phyloP scores from a whole-genome alignment of 169 alveolate species.

The Plasmodium gaboni region DNA sequence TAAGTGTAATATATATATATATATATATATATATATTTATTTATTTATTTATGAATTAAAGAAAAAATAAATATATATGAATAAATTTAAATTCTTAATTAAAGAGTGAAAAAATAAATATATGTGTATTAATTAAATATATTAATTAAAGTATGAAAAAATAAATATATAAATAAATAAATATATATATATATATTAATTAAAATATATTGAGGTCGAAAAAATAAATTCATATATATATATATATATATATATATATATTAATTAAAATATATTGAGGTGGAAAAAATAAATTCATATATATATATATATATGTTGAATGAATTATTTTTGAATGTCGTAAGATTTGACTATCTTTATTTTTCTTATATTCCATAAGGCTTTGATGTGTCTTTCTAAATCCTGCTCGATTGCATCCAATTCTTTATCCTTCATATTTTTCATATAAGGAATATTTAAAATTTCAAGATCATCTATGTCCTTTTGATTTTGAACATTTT shows the following conservation, averaged over 20 bases:
- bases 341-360: slow-evolving; percentile 24
- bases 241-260: background rate
- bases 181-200: too few relatives aligned
- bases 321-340: slow-evolving; percentile 2
- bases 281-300: slow-evolving; percentile 3
- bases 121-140: too few relatives aligned
- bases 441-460: slow-evolving; percentile 43
- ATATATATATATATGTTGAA: background rate
- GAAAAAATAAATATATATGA: background rate
- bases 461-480: slow-evolving; percentile 31
- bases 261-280: background rate
- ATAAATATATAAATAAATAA: too few relatives aligned
- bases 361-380: slow-evolving; percentile 69
- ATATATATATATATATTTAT: too few relatives aligned
- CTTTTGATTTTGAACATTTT: background rate
- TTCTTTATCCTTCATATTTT: slow-evolving; percentile 50
- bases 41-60: too few relatives aligned
- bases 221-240: slow-evolving; percentile 3
- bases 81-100: background rate
- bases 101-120: too few relatives aligned
- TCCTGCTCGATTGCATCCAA: slow-evolving; percentile 71
- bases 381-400: slow-evolving; percentile 71
- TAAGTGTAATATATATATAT: too few relatives aligned
- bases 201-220: background rate
- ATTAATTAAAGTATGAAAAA: too few relatives aligned